A percentile compares a stretch with the other conserved stretches of the same genome.
These are phyloP conservation scores for Penicillium crustosum DNA, from an alignment of 2,329 filamentous ascomycete species.

Conservation along the genomic window DNA sequence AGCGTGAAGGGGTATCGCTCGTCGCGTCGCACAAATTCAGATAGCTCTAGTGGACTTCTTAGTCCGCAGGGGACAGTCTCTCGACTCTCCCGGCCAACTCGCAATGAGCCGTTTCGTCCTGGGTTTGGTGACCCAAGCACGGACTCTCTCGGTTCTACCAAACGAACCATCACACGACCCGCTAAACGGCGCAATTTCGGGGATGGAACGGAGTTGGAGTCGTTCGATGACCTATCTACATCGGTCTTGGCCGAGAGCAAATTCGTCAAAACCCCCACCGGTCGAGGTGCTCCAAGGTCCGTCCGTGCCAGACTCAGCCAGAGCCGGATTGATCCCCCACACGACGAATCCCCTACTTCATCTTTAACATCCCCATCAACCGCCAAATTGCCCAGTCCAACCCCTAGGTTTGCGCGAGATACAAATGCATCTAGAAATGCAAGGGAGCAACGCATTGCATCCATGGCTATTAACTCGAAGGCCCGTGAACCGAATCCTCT, in stretches of 20 bases:
- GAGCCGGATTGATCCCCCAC: constrained; percentile 34
- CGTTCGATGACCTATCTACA: constrained; percentile 91
- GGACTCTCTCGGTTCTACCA: constrained; percentile 54
- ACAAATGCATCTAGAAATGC: constrained; percentile 66
- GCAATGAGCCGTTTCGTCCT: constrained; percentile 51
- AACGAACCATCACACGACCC: constrained; percentile 73
- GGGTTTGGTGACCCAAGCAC: constrained; percentile 50
- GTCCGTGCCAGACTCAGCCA: constrained; percentile 53
- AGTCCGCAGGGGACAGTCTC: constrained; percentile 42
- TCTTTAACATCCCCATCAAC: constrained; percentile 60
- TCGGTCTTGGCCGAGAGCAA: constrained; percentile 77
- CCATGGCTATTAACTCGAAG: constrained; percentile 37
- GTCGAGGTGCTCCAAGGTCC: constrained; percentile 66
- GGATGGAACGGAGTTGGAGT: constrained; percentile 87
- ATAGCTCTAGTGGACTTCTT: constrained; percentile 58
- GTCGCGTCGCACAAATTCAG: constrained; percentile 80
- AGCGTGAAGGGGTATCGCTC: constrained; percentile 68
- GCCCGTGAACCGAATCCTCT: constrained; percentile 48
- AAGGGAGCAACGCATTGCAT: constrained; percentile 59
- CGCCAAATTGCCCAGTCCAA: constrained; percentile 49
- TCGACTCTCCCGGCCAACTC: constrained; percentile 42
- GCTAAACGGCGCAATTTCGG: constrained; percentile 73
- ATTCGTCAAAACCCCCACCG: constrained; percentile 76
- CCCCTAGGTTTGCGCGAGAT: constrained; percentile 65
- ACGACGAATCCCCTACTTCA: constrained; percentile 46